phyloP scores from a whole-genome alignment of 208 protist genomes.

The Trypanosoma brucei region DNA sequence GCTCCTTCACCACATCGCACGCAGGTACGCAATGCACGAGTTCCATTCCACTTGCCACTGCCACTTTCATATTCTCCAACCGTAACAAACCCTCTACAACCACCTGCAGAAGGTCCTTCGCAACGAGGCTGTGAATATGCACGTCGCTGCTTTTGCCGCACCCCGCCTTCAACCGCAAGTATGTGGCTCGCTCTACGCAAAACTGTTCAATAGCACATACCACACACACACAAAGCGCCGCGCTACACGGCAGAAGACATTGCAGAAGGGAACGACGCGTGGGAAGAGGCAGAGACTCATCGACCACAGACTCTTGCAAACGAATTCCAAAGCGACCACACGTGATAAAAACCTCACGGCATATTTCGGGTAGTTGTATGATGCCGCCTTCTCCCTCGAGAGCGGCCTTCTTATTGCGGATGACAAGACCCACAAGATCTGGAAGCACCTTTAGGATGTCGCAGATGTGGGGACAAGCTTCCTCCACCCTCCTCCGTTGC shows the following conservation, averaged over 20 bases:
- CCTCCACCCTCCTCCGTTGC: slow-evolving; percentile 24
- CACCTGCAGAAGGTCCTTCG: slow-evolving; percentile 66
- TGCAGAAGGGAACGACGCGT: slow-evolving; percentile 29
- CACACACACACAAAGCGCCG: slow-evolving; percentile 61
- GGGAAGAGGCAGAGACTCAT: slow-evolving; percentile 6
- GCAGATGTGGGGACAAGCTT: slow-evolving; percentile 17
- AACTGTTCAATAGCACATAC: slow-evolving; percentile 47
- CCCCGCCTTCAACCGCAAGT: slow-evolving; percentile 15
- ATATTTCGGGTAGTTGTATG: slow-evolving; percentile 24
- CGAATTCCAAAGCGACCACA: slow-evolving; percentile 59
- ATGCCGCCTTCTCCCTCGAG: slow-evolving; percentile 16
- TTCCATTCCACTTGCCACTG: slow-evolving; percentile 22
- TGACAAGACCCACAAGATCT: slow-evolving; percentile 33
- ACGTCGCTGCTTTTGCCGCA: slow-evolving; percentile 13
- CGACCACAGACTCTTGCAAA: slow-evolving; percentile 34
- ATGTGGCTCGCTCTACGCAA: slow-evolving; percentile 22
- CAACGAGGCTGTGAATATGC: slow-evolving; percentile 22
- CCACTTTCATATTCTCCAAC: slow-evolving; percentile 58
- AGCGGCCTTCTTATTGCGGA: slow-evolving; percentile 11
- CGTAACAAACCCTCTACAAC: slow-evolving; percentile 69
- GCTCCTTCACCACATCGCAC: background rate
- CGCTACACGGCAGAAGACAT: slow-evolving; percentile 57
- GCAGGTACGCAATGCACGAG: slow-evolving; percentile 1
- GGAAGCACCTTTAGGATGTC: slow-evolving; percentile 50
- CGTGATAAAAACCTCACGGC: slow-evolving; percentile 52